Conservation (phyloP, 106 monocot genomes). For the Posidonia australis region DNA sequence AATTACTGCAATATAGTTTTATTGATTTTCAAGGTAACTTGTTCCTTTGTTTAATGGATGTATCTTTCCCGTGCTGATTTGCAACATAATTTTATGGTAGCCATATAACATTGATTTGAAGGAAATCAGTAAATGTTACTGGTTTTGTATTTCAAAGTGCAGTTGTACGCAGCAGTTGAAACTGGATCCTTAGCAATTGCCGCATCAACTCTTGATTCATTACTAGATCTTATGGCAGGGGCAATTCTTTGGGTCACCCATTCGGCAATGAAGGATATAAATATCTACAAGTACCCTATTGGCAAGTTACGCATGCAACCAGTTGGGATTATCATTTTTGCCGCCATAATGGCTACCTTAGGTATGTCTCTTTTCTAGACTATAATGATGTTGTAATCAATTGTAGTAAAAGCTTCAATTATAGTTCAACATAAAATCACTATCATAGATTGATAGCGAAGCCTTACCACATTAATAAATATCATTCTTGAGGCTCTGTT, state of each 20-base stretch:
- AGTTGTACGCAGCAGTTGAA: slow-evolving; percentile 76
- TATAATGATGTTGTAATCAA: too few relatives aligned
- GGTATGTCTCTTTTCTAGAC: too few relatives aligned
- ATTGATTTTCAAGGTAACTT: slow-evolving; percentile 59
- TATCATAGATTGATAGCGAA: too few relatives aligned
- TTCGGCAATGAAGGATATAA: slow-evolving; percentile 76
- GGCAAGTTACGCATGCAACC: slow-evolving; percentile 89
- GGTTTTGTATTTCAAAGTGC: slow-evolving; percentile 7
- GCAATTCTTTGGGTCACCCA: slow-evolving; percentile 93
- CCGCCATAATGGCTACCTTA: slow-evolving; percentile 91
- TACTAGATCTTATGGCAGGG: slow-evolving; percentile 91
- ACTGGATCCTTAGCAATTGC: slow-evolving; percentile 88
- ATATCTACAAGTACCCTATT: slow-evolving; percentile 81
- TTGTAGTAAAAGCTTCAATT: too few relatives aligned
- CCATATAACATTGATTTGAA: too few relatives aligned
- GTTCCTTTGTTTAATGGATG: too few relatives aligned
- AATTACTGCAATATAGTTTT: slow-evolving; percentile 75
- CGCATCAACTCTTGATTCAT: slow-evolving; percentile 87
- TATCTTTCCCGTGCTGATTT: too few relatives aligned
- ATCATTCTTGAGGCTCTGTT: too few relatives aligned
- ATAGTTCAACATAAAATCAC: too few relatives aligned
- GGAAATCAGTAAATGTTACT: too few relatives aligned
- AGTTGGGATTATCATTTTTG: slow-evolving; percentile 90
- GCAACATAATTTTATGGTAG: too few relatives aligned
- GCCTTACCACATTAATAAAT: too few relatives aligned